A percentile compares a stretch with the other conserved stretches of the same genome.
phyloP scores from a whole-genome alignment of 2,329 filamentous ascomycete genomes.

The Dactylellina cionopaga region DNA sequence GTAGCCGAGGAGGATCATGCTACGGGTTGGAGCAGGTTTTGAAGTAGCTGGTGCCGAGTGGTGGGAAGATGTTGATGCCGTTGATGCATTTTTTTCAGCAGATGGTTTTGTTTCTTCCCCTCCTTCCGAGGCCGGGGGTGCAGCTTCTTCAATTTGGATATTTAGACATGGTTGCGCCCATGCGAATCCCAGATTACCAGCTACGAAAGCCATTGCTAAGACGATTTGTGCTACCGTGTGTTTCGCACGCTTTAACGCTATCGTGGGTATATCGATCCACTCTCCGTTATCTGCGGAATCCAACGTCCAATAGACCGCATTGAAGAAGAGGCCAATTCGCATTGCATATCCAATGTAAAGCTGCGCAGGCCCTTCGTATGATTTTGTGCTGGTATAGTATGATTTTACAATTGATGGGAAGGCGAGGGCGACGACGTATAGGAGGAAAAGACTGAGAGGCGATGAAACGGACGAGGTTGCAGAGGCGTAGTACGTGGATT shows the following conservation, averaged over 20 bases:
- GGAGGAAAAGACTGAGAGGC: conserved; percentile 84
- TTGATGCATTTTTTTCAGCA: background rate
- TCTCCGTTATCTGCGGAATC: conserved; percentile 87
- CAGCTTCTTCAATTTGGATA: conserved; percentile 67
- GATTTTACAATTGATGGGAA: conserved; percentile 79
- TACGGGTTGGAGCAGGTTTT: conserved; percentile 58
- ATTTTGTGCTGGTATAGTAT: conserved; percentile 82
- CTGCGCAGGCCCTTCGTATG: conserved; percentile 85
- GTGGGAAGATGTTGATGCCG: conserved; percentile 58
- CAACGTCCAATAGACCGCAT: conserved; percentile 85
- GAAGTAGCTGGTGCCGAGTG: conserved; percentile 59
- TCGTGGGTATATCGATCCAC: conserved; percentile 74
- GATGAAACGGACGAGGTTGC: conserved; percentile 91
- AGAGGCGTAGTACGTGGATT: conserved; percentile 94
- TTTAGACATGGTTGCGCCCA: conserved; percentile 87
- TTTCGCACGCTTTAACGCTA: conserved; percentile 76
- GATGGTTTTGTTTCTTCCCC: conserved; percentile 53
- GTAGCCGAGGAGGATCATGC: conserved; percentile 85
- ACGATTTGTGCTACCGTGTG: conserved; percentile 82
- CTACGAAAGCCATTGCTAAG: conserved; percentile 81
- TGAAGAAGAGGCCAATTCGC: conserved; percentile 77
- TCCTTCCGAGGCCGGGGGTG: conserved; percentile 31
- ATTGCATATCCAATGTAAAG: conserved; percentile 85
- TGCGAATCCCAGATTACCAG: conserved; percentile 83
- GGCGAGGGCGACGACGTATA: conserved; percentile 75